Base-by-base conservation (phyloP, 345 rosid genomes). In the Populus alba region DNA sequence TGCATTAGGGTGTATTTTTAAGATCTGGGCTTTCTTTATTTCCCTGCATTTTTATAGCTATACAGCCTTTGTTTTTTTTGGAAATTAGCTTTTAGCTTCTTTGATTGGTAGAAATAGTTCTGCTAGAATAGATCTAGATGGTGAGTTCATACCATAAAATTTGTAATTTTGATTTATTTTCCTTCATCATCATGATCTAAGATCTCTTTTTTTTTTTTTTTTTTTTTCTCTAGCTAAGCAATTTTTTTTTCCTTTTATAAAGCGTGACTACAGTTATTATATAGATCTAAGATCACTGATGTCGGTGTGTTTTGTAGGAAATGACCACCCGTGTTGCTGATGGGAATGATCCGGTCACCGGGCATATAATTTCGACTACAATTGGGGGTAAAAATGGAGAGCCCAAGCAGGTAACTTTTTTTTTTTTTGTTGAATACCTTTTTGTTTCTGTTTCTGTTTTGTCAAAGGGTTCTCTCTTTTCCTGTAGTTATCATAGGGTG, bases 371-470 rank as follows among this genome's bases (percentile, higher is more conserved):
- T 72, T 91, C 97, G 65, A 93, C 97, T 39, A 93, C 97, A 6
- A 91, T 93, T 38, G 97, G 97, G 41, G 97, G 97, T 15, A 91
- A 93, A 87, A 91, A 91, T 80, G 98, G 98, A 67, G 98, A 93
- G 77, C 98, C 98, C 4, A 93, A 93, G 70, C 96, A 88, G 89
- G 97, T 91, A 83, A 47, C 35, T 1, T 1, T 22, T 33, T 3
- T 22, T 33, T 3, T 55, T n/a, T 10, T 41, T 11, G 45, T 41
- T 9, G 22, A 10, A 31, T 12, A 3, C 20, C 35, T 18, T 31
- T 78, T 68, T 53, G 15, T 45, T 25, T 68, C 8, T 47, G 51
- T 51, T 18, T 13, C 4, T 25, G 5, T 12, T 49, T 15, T 3
- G 39, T 59, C 0, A n/a, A 9, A 9, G 38, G n/a, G 9, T 67